Conservation (phyloP, 2,329 filamentous ascomycete species). For the Neospermospora avenae region DNA sequence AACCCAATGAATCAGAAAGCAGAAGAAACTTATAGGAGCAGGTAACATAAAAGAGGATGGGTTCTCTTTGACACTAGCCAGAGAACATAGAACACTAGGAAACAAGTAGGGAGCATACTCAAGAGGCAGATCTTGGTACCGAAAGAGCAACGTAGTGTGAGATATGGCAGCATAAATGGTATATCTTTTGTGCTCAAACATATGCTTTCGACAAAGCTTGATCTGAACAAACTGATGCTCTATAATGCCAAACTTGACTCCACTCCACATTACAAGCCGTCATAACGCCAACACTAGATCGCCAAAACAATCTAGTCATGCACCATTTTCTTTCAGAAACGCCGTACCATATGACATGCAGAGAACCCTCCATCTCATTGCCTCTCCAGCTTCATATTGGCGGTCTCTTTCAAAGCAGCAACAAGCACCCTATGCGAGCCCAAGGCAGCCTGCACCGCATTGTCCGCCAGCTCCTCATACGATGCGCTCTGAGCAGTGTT, state of each 20-base stretch:
- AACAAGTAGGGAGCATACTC: background rate
- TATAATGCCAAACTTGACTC: background rate
- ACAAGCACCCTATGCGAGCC: conserved; percentile 57
- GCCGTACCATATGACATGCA: conserved; percentile 5
- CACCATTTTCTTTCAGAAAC: conserved; percentile 12
- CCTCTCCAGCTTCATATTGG: conserved; percentile 37
- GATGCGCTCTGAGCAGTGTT: conserved; percentile 35
- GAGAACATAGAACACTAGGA: background rate
- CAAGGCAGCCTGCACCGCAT: conserved; percentile 59
- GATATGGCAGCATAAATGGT: background rate
- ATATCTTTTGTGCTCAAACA: conserved; percentile 5
- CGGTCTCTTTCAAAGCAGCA: conserved; percentile 58
- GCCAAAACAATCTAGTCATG: conserved; percentile 12
- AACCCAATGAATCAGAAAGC: background rate
- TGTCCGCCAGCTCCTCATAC: conserved; percentile 56
- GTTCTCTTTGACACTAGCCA: background rate
- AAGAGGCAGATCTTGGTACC: background rate
- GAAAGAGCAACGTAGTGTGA: background rate
- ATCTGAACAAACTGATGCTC: conserved; percentile 4
- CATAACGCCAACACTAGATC: conserved; percentile 14
- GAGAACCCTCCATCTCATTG: conserved; percentile 17
- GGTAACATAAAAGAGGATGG: background rate
- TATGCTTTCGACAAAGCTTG: background rate
- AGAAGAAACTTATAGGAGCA: background rate
- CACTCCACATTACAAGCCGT: conserved; percentile 5